A percentile compares a stretch with the other conserved stretches of the same genome.
Conservation (phyloP, 331 rosid species). For the Phaseolus coccineus region DNA sequence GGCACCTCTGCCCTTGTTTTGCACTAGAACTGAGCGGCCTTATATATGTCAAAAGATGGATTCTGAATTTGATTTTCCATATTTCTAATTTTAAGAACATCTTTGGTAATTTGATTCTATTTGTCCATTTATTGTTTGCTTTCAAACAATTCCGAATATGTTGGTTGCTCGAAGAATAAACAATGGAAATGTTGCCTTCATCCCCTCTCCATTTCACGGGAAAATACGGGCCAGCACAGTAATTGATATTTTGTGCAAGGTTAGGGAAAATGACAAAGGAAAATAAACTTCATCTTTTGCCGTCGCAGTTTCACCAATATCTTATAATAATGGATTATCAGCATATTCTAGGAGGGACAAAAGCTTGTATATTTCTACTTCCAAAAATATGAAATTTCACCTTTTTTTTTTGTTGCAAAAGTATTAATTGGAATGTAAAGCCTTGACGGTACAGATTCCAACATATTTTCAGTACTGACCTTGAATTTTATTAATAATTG, state of each 20-base stretch:
- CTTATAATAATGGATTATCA: constrained; percentile 61
- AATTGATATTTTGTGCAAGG: too few species aligned
- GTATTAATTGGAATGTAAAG: too few species aligned
- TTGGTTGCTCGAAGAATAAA: too few species aligned
- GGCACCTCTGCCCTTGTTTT: constrained; percentile 25
- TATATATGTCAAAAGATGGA: constrained; percentile 30
- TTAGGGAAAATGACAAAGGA: too few species aligned
- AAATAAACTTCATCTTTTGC: neutral
- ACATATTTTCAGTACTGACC: too few species aligned
- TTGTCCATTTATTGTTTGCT: neutral
- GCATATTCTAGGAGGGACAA: constrained; percentile 50
- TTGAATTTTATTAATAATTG: too few species aligned
- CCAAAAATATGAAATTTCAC: too few species aligned
- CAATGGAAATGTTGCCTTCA: too few species aligned
- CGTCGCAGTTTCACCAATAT: neutral
- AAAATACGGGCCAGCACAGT: too few species aligned
- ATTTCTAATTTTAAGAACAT: neutral
- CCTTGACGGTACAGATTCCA: too few species aligned
- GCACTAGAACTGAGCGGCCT: constrained; percentile 10
- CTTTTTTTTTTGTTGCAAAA: too few species aligned
- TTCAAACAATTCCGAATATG: neutral
- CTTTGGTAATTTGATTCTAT: neutral
- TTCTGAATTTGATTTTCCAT: neutral
- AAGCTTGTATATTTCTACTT: constrained; percentile 32
- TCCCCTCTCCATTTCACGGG: too few species aligned